Evolutionary conservation across 495 filamentous ascomycete genomes (phyloP).

Genomic region (Elaphomyces granulatus): DNA sequence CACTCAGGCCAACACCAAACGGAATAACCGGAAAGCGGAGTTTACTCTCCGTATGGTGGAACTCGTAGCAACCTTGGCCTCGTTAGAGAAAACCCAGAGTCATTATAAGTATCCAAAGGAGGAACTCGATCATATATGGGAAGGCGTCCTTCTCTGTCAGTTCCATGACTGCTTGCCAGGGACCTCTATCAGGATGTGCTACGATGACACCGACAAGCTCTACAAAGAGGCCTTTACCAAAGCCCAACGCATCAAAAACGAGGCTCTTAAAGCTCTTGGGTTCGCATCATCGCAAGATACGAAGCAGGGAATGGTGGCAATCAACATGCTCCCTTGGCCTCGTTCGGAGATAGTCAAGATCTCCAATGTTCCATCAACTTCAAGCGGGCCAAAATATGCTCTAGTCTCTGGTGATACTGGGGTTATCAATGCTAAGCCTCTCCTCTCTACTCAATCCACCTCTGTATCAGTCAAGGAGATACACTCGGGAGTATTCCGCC

Average conservation of each 20-base stretch:
- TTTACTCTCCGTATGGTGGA: slow-evolving; percentile 76
- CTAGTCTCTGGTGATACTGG: slow-evolving; percentile 32
- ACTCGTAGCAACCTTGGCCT: slow-evolving; percentile 74
- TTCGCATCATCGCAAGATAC: slow-evolving; percentile 24
- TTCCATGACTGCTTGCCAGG: slow-evolving; percentile 96
- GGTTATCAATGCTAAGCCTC: slow-evolving; percentile 33
- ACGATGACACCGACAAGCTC: slow-evolving; percentile 78
- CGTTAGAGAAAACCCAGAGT: slow-evolving; percentile 40
- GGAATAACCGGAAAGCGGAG: slow-evolving; percentile 78
- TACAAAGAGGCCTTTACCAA: slow-evolving; percentile 73
- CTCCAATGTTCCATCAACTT: slow-evolving; percentile 22
- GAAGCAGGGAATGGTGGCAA: slow-evolving; percentile 28
- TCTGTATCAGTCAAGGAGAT: slow-evolving; percentile 50
- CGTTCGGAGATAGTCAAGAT: slow-evolving; percentile 57
- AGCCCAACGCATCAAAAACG: slow-evolving; percentile 53
- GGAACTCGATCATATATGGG: slow-evolving; percentile 89
- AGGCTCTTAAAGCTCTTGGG: slow-evolving; percentile 53
- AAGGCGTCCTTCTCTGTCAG: slow-evolving; percentile 70
- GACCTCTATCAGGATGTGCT: slow-evolving; percentile 94
- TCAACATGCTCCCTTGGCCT: slow-evolving; percentile 79
- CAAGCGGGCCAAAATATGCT: slow-evolving; percentile 28
- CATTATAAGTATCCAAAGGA: slow-evolving; percentile 81
- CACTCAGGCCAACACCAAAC: slow-evolving; percentile 93
- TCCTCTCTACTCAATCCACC: slow-evolving; percentile 30
- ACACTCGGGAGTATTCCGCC: slow-evolving; percentile 54